Evolutionary conservation across 2,329 filamentous ascomycete genomes (phyloP).

Genomic region (Xenosphaeropsis pyriputrescens): DNA sequence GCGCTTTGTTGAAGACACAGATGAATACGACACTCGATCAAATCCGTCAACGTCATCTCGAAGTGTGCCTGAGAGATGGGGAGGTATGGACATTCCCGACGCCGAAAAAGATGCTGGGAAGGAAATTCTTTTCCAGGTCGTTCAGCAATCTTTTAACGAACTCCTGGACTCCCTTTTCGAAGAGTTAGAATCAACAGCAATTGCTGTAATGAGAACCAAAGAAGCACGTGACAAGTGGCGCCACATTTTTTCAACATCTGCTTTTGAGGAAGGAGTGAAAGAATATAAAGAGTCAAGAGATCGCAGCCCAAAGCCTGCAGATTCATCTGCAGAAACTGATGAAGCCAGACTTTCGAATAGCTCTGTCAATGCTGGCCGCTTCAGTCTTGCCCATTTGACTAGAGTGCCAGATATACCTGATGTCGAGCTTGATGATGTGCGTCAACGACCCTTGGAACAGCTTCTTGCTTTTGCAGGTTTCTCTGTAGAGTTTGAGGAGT

Average conservation of each 20-base stretch:
- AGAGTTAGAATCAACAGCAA: conserved; percentile 59
- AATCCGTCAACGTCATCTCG: conserved; percentile 61
- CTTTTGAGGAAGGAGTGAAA: conserved; percentile 14
- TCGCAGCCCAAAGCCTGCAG: too few relatives aligned
- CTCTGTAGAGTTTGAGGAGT: conserved; percentile 6
- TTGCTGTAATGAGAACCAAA: conserved; percentile 50
- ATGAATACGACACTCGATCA: conserved; percentile 56
- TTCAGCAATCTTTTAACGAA: conserved; percentile 87
- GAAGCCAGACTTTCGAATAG: conserved; percentile 1
- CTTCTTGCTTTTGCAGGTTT: conserved; percentile 14
- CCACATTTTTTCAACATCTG: conserved; percentile 28
- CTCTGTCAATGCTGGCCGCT: background rate
- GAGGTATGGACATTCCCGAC: conserved; percentile 64
- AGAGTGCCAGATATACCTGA: conserved; percentile 9
- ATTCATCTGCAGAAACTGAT: conserved; percentile 1
- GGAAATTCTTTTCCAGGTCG: conserved; percentile 77
- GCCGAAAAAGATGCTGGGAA: conserved; percentile 62
- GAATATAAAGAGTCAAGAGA: conserved; percentile 4
- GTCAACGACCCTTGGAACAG: conserved; percentile 12
- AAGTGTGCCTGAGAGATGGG: conserved; percentile 60
- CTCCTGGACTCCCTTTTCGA: conserved; percentile 79
- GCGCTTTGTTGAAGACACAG: conserved; percentile 56
- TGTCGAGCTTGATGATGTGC: conserved; percentile 14
- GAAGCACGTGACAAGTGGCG: conserved; percentile 42
- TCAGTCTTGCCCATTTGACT: background rate